Conservation (phyloP, 2,329 filamentous ascomycete genomes). For the Aspergillus arachidicola region DNA sequence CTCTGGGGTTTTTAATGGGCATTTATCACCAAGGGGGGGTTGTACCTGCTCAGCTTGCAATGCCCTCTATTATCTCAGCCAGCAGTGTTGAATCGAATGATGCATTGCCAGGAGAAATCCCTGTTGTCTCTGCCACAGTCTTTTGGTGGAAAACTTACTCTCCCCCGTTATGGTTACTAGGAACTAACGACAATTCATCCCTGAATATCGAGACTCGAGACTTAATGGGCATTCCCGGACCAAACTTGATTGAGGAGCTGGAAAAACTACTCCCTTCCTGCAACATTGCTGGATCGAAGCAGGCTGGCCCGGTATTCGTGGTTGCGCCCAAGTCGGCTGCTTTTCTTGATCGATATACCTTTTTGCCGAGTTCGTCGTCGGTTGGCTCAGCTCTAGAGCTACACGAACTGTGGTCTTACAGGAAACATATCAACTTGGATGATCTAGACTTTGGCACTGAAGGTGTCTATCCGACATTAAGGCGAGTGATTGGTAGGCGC, state of each 20-base stretch:
- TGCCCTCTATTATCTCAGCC: slow-evolving; percentile 41
- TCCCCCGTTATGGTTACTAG: slow-evolving; percentile 55
- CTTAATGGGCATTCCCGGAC: slow-evolving; percentile 51
- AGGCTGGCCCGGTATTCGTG: slow-evolving; percentile 38
- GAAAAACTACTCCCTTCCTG: slow-evolving; percentile 37
- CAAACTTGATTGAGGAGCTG: slow-evolving; percentile 44
- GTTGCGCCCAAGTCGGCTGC: slow-evolving; percentile 50
- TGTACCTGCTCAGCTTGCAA: slow-evolving; percentile 51
- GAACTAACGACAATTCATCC: slow-evolving; percentile 34
- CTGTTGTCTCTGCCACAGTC: slow-evolving; percentile 36
- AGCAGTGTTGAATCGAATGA: slow-evolving; percentile 22
- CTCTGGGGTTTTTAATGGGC: slow-evolving; percentile 54
- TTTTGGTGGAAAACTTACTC: slow-evolving; percentile 61
- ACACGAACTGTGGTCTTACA: slow-evolving; percentile 47
- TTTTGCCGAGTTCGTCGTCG: slow-evolving; percentile 10
- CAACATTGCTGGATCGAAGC: background rate
- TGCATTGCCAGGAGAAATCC: slow-evolving; percentile 7
- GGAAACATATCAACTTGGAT: slow-evolving; percentile 53
- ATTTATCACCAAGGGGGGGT: slow-evolving; percentile 58
- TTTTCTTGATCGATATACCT: slow-evolving; percentile 43
- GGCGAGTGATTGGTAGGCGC: slow-evolving; percentile 50
- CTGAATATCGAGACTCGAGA: slow-evolving; percentile 46
- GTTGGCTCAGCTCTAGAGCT: slow-evolving; percentile 33
- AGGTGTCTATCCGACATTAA: slow-evolving; percentile 49
- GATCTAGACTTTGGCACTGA: slow-evolving; percentile 55